Conservation (phyloP, 108 stramenopile genomes). For the Cyclotella choctawhatcheeana region DNA sequence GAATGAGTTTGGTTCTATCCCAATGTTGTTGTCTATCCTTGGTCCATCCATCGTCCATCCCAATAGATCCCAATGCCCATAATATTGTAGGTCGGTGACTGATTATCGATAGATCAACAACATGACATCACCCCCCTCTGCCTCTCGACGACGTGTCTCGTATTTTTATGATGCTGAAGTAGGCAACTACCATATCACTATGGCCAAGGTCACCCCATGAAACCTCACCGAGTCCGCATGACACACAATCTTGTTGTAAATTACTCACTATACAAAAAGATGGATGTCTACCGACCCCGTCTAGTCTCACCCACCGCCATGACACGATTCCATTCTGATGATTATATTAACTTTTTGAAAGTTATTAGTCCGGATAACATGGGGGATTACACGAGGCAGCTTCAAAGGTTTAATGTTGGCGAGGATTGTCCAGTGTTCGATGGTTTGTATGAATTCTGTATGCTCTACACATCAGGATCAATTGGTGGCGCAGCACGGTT, state of each 20-base stretch:
- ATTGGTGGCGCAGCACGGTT: conserved; percentile 97
- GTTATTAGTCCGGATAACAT: conserved; percentile 99
- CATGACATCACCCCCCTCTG: conserved; percentile 16
- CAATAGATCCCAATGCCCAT: too few relatives aligned
- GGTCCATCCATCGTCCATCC: too few relatives aligned
- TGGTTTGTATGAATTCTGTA: conserved; percentile 98
- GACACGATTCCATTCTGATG: conserved; percentile 98
- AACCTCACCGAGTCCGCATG: conserved; percentile 99
- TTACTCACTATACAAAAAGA: conserved; percentile 97
- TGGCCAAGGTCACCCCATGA: conserved; percentile 99
- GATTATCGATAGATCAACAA: too few relatives aligned
- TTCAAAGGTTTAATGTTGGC: conserved; percentile 98
- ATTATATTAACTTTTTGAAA: conserved; percentile 99
- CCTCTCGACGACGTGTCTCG: conserved; percentile 84
- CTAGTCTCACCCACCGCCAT: conserved; percentile 93
- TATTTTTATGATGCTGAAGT: conserved; percentile 98
- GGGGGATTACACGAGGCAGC: conserved; percentile 88
- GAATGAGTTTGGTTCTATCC: too few relatives aligned
- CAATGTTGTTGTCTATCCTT: too few relatives aligned
- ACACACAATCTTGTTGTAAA: conserved; percentile 99
- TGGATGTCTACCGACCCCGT: conserved; percentile 98
- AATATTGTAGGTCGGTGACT: too few relatives aligned
- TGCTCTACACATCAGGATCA: conserved; percentile 94
- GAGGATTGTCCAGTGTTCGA: conserved; percentile 99
- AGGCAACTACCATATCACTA: conserved; percentile 99